Base-by-base conservation (phyloP, 129 eudicot species). In the Sambucus nigra region DNA sequence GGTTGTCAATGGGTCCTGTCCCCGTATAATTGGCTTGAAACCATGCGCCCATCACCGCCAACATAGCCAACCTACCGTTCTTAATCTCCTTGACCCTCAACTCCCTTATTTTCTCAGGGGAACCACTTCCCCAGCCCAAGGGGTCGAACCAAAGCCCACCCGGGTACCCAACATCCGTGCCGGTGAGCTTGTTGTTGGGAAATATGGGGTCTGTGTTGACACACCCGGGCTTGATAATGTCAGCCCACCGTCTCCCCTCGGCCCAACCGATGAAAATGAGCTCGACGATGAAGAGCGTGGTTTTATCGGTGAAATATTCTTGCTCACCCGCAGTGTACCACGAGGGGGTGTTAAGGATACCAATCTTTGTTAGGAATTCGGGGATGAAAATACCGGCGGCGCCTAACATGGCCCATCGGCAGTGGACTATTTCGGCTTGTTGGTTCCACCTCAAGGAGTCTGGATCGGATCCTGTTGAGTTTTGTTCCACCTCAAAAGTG, bases 241-340 rank as follows among this genome's bases (percentile, higher is more conserved):
- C 99, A 8, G 99, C 99, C 99, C 99, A 92, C 64, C 99, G 63
- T 57, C 99, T 71, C 55, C 99, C 99, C 78, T 92, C 99, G 0
- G 99, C 99, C 99, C 99, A 86, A 7, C 99, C 99, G 4, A 92
- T 92, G 33, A 92, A 76, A 47, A 92, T 53, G 55, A 92, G 62
- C 74, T 92, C 99, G 2, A 86, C 58, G 5, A 86, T 27, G 76
- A 92, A 92, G 53, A 92, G 79, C 1, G 96, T 92, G 53, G 99
- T 92, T 53, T 84, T 92, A 64, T 92, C 99, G 8, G 99, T 86
- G 85, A 88, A 88, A 87, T 88, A 88, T 28, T 86, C 84, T 47
- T 62, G 99, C 35, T 92, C 96, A n/a, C 99, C 99, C 9, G 99
- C 99, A 11, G 96, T 82, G 92, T 92, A 92, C 99, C 99, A 92